Conservation (phyloP, 805 yeast species). For the Saturnispora mendoncae region DNA sequence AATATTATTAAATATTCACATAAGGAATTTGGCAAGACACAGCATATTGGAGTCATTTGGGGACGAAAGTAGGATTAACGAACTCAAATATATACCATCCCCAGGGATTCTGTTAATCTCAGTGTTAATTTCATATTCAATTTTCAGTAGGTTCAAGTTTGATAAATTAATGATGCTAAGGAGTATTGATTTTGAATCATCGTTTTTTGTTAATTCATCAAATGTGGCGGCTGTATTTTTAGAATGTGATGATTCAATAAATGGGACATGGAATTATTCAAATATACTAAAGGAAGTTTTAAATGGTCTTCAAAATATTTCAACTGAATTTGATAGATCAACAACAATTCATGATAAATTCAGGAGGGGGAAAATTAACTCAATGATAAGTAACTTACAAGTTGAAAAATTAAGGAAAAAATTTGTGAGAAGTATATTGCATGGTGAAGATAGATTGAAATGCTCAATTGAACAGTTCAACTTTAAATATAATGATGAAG, state of each 20-base stretch:
- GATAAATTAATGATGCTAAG: background rate
- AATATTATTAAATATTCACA: slow-evolving; percentile 54
- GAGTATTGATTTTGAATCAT: background rate
- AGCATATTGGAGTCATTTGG: background rate
- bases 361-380: background rate
- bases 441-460: background rate
- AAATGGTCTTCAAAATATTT: slow-evolving; percentile 6
- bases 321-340: background rate
- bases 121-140: slow-evolving; percentile 11
- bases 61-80: background rate
- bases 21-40: slow-evolving; percentile 46
- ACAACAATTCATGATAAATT: background rate
- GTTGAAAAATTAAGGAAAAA: slow-evolving; percentile 1
- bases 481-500: background rate
- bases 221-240: background rate
- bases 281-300: slow-evolving; percentile 4
- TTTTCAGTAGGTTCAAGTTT: slow-evolving; percentile 1
- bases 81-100: slow-evolving; percentile 20
- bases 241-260: slow-evolving; percentile 4
- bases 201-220: background rate
- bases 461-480: background rate
- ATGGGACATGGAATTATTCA: slow-evolving; percentile 1
- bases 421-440: background rate
- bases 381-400: background rate
- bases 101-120: slow-evolving; percentile 18